Evolutionary conservation across 768 basidiomycete genomes (phyloP).

Genomic region (Baorangia bicolor): DNA sequence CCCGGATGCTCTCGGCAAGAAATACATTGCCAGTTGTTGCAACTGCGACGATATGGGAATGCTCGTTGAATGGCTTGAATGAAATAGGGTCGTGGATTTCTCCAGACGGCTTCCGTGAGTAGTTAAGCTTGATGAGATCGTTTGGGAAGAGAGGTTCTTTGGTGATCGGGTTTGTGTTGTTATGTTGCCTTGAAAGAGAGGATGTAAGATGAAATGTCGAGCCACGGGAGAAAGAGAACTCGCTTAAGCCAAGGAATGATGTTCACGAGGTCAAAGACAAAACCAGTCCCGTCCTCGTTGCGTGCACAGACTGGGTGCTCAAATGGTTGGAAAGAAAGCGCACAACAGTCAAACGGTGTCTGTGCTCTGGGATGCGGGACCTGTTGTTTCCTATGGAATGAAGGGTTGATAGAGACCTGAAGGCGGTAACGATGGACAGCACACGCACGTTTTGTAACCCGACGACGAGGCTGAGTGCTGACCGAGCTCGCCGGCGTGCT

Average conservation of each 20-base stretch:
- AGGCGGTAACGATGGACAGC: constrained; percentile 1
- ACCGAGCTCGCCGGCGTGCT: constrained; percentile 78
- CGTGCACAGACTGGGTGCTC: constrained; percentile 84
- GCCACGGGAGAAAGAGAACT: constrained; percentile 26
- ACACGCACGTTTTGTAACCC: constrained; percentile 65
- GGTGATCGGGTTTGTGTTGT: constrained; percentile 78
- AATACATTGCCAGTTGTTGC: constrained; percentile 92
- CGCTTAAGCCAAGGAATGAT: constrained; percentile 95
- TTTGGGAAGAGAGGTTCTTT: constrained; percentile 67
- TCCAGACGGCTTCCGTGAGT: constrained; percentile 79
- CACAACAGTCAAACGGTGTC: constrained; percentile 90
- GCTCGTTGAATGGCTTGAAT: constrained; percentile 96
- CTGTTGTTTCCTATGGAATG: constrained; percentile 56
- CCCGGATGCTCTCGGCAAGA: constrained; percentile 85
- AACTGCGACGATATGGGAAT: constrained; percentile 92
- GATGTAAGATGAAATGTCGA: constrained; percentile 9
- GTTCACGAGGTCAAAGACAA: constrained; percentile 86
- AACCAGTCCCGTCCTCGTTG: constrained; percentile 76
- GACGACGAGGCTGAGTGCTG: constrained; percentile 80
- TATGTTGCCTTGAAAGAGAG: constrained; percentile 59
- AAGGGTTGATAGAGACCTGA: constrained; percentile 4
- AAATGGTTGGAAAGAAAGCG: constrained; percentile 89
- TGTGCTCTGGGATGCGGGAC: constrained; percentile 60
- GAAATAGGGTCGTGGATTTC: constrained; percentile 95
- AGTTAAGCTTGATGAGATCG: constrained; percentile 77